A percentile compares a stretch with the other conserved stretches of the same genome.
These are phyloP conservation scores for Rhodotorula sp. DNA, from an alignment of 1,284 basidiomycete species.

Conservation along the genomic window DNA sequence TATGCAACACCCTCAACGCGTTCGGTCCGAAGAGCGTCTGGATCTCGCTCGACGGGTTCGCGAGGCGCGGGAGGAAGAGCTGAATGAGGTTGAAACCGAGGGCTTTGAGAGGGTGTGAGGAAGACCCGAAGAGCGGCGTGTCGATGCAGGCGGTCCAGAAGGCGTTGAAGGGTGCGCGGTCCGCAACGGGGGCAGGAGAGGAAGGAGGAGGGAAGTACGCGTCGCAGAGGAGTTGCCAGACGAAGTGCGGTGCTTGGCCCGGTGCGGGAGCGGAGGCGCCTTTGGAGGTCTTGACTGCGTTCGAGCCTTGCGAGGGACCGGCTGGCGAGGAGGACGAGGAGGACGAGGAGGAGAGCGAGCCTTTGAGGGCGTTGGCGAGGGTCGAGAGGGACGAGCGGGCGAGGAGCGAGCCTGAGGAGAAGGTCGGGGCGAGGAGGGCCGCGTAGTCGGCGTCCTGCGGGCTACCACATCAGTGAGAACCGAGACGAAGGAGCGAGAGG, in stretches of 20 bases:
- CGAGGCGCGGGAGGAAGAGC: conserved; percentile 69
- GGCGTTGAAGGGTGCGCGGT: conserved; percentile 64
- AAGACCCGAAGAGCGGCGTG: conserved; percentile 76
- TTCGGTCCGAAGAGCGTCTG: conserved; percentile 84
- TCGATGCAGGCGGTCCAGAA: conserved; percentile 89
- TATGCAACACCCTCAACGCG: conserved; percentile 95
- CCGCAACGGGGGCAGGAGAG: conserved; percentile 21
- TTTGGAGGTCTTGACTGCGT: conserved; percentile 39
- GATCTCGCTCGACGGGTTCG: conserved; percentile 57
- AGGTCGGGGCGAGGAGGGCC: conserved; percentile 65
- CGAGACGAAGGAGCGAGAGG: no score
- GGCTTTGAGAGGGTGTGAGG: conserved; percentile 85
- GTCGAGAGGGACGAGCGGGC: conserved; percentile 46
- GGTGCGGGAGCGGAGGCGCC: conserved; percentile 54
- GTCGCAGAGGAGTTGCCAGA: conserved; percentile 82
- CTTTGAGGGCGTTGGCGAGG: conserved; percentile 79
- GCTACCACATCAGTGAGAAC: background rate
- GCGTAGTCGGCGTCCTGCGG: conserved; percentile 63
- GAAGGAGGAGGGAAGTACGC: conserved; percentile 59
- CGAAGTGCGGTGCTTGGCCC: conserved; percentile 86
- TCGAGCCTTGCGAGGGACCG: conserved; percentile 35
- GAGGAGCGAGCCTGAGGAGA: conserved; percentile 65
- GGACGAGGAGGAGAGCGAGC: conserved; percentile 27
- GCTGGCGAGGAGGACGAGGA: conserved; percentile 38
- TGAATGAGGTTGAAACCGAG: conserved; percentile 94